A percentile compares a stretch with the other conserved stretches of the same genome.
phyloP scores from a whole-genome alignment of 306 rosid genomes.

The Fagus crenata region DNA sequence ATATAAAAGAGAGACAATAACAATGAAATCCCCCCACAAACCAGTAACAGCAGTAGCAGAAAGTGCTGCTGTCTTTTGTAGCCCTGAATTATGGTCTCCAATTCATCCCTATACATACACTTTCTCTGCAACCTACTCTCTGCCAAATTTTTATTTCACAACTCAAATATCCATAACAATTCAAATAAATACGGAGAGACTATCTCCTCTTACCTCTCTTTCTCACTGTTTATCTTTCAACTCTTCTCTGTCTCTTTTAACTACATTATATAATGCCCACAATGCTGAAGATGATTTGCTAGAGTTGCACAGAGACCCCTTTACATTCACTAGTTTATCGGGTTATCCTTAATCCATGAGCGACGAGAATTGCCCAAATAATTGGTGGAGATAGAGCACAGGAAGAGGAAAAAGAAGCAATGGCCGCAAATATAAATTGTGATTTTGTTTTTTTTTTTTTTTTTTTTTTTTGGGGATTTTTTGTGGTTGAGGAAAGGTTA shows the following conservation, averaged over 20 bases:
- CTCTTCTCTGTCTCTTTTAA: conserved; percentile 36
- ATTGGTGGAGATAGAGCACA: conserved; percentile 23
- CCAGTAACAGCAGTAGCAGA: conserved; percentile 43
- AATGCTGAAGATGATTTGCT: conserved; percentile 2
- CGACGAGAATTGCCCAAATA: conserved; percentile 75
- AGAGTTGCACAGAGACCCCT: conserved; percentile 30
- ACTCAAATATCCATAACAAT: conserved; percentile 81
- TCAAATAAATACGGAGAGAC: conserved; percentile 78
- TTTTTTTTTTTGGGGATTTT: conserved; percentile 24
- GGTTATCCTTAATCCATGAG: conserved; percentile 37
- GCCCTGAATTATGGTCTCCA: conserved; percentile 70
- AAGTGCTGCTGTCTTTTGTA: conserved; percentile 48
- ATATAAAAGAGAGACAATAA: conserved; percentile 56
- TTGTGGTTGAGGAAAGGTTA: conserved; percentile 49
- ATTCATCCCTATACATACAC: conserved; percentile 85
- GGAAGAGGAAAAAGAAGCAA: conserved; percentile 42
- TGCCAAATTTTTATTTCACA: conserved; percentile 78
- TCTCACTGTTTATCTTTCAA: conserved; percentile 31
- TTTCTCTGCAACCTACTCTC: conserved; percentile 77
- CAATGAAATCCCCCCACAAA: conserved; percentile 64
- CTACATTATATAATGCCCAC: conserved; percentile 15
- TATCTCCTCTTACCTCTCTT: conserved; percentile 70
- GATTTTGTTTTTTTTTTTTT: not conserved
- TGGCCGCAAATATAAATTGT: conserved; percentile 26
- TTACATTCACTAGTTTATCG: conserved; percentile 24